A percentile compares a stretch with the other conserved stretches of the same genome.
phyloP scores from a whole-genome alignment of 1,139 yeast species.

The Saccharomyces uvarum region DNA sequence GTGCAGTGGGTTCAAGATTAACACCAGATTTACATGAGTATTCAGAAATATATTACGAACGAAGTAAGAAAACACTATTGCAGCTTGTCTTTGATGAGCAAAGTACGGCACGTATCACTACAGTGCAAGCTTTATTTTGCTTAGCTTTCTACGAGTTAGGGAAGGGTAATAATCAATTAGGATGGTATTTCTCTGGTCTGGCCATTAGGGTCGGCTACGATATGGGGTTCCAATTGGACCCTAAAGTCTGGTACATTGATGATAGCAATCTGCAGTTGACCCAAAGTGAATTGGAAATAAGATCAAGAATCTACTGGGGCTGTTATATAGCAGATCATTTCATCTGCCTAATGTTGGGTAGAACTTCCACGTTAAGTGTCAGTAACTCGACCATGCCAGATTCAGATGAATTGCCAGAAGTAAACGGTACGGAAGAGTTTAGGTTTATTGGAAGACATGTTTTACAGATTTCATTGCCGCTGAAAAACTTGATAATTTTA shows the following conservation, averaged over 20 bases:
- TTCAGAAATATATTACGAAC: conserved; percentile 41
- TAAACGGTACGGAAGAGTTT: conserved; percentile 45
- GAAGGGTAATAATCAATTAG: conserved; percentile 48
- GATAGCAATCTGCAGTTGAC: conserved; percentile 20
- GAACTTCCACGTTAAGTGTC: conserved; percentile 50
- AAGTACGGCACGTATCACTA: conserved; percentile 26
- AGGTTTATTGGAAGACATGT: conserved; percentile 31
- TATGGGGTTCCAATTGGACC: conserved; percentile 56
- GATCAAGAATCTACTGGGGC: conserved; percentile 62
- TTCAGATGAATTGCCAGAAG: conserved; percentile 53
- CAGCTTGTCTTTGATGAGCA: conserved; percentile 35
- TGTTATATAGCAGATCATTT: conserved; percentile 59
- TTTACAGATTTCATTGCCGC: conserved; percentile 38
- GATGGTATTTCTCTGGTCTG: conserved; percentile 60
- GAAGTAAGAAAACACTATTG: conserved; percentile 40
- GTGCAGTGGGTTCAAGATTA: conserved; percentile 54
- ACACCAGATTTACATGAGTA: conserved; percentile 35
- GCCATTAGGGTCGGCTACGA: conserved; percentile 62
- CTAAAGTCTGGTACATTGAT: conserved; percentile 45
- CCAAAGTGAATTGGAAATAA: conserved; percentile 43
- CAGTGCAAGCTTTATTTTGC: conserved; percentile 44
- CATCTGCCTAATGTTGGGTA: conserved; percentile 49
- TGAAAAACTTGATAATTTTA: conserved; percentile 45
- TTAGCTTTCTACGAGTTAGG: conserved; percentile 55
- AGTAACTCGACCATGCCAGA: conserved; percentile 57